Base-by-base conservation (phyloP, 371 early-diverging fungal genomes). In the Lichtheimia corymbifera region DNA sequence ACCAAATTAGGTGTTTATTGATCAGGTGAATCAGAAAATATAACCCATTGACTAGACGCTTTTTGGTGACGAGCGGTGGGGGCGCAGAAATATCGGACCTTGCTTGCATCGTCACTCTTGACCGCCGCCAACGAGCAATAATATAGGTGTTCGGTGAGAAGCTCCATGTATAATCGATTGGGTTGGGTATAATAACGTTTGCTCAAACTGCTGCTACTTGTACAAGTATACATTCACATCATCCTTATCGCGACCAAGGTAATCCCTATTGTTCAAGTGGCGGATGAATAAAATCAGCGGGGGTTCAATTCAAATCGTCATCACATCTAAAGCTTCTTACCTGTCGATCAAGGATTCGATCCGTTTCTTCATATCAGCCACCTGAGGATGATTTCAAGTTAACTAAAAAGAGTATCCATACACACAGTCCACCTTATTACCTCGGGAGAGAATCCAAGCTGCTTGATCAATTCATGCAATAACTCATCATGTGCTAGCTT, bases 311-410 rank as follows among this genome's bases (percentile, higher is more conserved):
- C 15, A 13, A 52, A 22, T 22, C 22, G 22, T 22, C 22, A 22
- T 22, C 22, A 53, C 14, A 15, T 42, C 12, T 22, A 17, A 5
- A 14, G 2, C 22, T 18, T 5, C 47, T 58, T 67, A 72, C 68
- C 68, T 62, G 54, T 97, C 97, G 64, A 97, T 93, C 54, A 97
- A 70, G 4, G 88, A 83, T 64, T 97, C 97, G 47, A 97, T 91
- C 24, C 95, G 83, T 71, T 91, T 91, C 74, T 97, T 97, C 52
- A 94, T 59, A 60, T 91, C 91, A n/a, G 75, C 49, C 0, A 90
- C 73, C 88, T 92, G 53, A 57, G 30, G 54, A 25, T 15, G 61
- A 62, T 18, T 22, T 22, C 22, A 4, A 44, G 13, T 47, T 51
- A 14, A 12, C 4, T 30, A 35, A 41, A 22, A 11, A 30, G 18